Evolutionary conservation across 2,329 filamentous ascomycete species (phyloP).

Genomic region (Nigrospora osmanthi): DNA sequence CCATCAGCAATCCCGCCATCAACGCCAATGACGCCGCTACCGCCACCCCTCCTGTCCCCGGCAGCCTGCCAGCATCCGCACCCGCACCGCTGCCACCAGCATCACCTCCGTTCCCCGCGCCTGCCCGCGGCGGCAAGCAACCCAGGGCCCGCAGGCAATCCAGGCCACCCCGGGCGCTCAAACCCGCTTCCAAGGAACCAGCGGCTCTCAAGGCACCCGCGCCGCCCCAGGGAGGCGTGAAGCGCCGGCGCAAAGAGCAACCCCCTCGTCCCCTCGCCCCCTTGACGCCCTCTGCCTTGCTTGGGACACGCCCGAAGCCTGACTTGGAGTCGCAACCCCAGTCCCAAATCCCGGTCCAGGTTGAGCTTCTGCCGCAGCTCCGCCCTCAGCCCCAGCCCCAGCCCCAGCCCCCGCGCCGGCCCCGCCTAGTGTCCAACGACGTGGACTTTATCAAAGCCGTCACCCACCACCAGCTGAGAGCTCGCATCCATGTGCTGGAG

Average conservation of each 20-base stretch:
- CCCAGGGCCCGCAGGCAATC: too few species aligned
- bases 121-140: too few species aligned
- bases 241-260: too few species aligned
- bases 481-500: neutral
- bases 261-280: too few species aligned
- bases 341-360: neutral
- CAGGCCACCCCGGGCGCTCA: too few species aligned
- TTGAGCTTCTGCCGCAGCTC: neutral
- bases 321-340: neutral
- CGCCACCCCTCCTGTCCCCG: neutral
- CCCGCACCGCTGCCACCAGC: neutral
- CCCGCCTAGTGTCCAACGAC: neutral
- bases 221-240: too few species aligned
- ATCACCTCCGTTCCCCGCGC: too few species aligned
- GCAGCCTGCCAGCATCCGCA: neutral
- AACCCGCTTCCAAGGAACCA: too few species aligned
- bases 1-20: neutral
- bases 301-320: too few species aligned
- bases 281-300: too few species aligned
- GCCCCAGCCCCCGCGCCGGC: neutral
- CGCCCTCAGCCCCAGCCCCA: neutral
- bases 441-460: neutral
- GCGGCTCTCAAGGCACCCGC: too few species aligned
- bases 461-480: conserved; percentile 1
- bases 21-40: neutral